Evolutionary conservation across 257 asterid species (phyloP).

Genomic region (Henckelia pumila): DNA sequence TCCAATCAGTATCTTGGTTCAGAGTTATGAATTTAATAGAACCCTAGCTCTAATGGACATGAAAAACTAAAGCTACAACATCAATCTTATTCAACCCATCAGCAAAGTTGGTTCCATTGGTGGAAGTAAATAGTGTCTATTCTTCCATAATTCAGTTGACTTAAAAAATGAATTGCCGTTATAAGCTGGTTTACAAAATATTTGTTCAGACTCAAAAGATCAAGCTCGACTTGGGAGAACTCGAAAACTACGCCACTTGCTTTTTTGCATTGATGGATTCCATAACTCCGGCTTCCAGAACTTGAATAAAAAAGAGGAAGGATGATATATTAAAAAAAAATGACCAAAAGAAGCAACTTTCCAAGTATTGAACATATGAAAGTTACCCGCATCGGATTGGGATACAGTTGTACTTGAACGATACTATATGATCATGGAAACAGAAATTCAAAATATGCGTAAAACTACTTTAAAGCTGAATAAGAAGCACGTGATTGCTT

Average conservation of each 20-base stretch:
- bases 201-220: no score
- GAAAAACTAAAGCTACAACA: no score
- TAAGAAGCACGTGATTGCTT: constrained; percentile 8
- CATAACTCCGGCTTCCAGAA: not conserved
- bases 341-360: constrained; percentile 8
- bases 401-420: not conserved
- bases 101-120: not conserved
- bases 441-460: constrained; percentile 1
- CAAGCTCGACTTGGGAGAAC: no score
- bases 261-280: not conserved
- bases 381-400: constrained; percentile 6
- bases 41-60: not conserved
- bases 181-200: not conserved
- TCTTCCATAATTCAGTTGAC: not conserved
- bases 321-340: not conserved
- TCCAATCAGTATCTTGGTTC: not conserved
- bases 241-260: no score
- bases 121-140: no score
- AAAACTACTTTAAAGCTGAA: constrained; percentile 1
- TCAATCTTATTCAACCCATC: not conserved
- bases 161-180: not conserved
- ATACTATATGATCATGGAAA: not conserved
- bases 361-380: not conserved
- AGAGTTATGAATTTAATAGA: no score
- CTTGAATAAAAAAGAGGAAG: not conserved